Base-by-base conservation (phyloP, 192 early-diverging fungal genomes). In the Gaertneriomyces sp. region DNA sequence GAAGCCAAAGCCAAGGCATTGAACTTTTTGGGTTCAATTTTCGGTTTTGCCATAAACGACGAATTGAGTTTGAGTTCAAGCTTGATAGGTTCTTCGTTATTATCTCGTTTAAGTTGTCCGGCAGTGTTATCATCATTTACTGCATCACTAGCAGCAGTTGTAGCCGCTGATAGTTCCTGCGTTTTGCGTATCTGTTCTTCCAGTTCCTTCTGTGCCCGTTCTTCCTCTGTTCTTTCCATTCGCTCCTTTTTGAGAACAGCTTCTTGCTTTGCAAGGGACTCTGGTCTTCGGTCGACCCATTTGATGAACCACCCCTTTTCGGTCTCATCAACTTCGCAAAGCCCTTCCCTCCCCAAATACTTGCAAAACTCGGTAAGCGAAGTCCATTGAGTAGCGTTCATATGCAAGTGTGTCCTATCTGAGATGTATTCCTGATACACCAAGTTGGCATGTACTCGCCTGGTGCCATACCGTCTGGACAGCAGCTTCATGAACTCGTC, bases 381-480 rank as follows among this genome's bases (percentile, higher is more conserved):
- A 4, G 87, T 78, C 96, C 96, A 99, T 56, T 84, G 72, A 0
- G 96, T 99, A 2, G 93, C 79, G 66, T 96, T 99, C 94, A 99
- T 96, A 68, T 99, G 96, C 46, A 94, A 63, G 75, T 99, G 96
- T 54, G 91, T 79, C 39, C 89, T 76, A 73, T 99, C 92, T 5
- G 87, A 75, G 63, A 99, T 92, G 42, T 94, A 93, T 73, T 99
- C 96, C 72, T 99, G 92, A 79, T 99, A 99, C 1, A 98, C 93
- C 16, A 89, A 85, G 70, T 99, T 97, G n/a, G 93, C 93, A 38
- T 87, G 72, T 8, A 95, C 90, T 54, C 89, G 81, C 58, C 90
- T 84, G 0, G 91, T 93, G 5, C 88, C 88, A 66, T 89, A 90
- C 55, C 92, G 58, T 39, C 87, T 76, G 0, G 92, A 93, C 3